Evolutionary conservation across 2,329 filamentous ascomycete genomes (phyloP).

Genomic region (Penicillium sp.): DNA sequence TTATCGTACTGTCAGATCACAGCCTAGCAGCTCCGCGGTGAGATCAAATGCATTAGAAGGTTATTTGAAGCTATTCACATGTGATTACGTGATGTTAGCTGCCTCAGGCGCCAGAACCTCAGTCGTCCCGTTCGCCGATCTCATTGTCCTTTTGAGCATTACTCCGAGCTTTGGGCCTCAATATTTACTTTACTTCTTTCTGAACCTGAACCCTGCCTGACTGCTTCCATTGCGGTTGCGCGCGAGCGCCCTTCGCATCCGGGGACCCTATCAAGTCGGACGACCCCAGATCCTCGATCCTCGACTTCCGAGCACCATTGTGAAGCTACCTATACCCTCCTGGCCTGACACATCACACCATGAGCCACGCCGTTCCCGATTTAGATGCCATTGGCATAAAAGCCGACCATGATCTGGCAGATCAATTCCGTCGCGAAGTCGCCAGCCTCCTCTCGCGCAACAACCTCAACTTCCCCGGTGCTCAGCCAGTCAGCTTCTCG

Average conservation of each 20-base stretch:
- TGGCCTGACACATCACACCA: conserved; percentile 18
- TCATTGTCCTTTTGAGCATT: conserved; percentile 11
- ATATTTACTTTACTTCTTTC: background rate
- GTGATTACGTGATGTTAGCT: conserved; percentile 13
- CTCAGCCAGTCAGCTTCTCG: conserved; percentile 92
- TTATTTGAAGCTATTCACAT: too few species aligned
- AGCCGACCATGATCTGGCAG: conserved; percentile 62
- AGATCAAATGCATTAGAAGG: too few species aligned
- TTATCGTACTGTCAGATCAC: too few species aligned
- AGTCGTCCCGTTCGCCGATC: conserved; percentile 15
- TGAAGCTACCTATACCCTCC: background rate
- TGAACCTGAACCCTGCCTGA: background rate
- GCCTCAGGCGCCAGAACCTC: conserved; percentile 25
- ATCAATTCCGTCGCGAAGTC: conserved; percentile 70
- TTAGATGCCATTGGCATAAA: conserved; percentile 59
- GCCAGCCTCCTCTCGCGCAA: conserved; percentile 72
- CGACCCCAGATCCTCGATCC: conserved; percentile 1
- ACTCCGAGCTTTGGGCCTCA: conserved; percentile 6
- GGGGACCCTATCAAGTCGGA: conserved; percentile 10
- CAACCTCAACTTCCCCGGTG: conserved; percentile 75
- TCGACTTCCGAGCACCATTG: background rate
- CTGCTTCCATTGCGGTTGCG: conserved; percentile 2
- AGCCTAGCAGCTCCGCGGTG: too few species aligned
- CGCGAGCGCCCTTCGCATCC: conserved; percentile 5
- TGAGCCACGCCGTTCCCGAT: conserved; percentile 45